A percentile compares a stretch with the other conserved stretches of the same genome.
These are phyloP conservation scores for Aspergillus proliferans DNA, from an alignment of 2,329 filamentous ascomycete species.

Conservation along the genomic window DNA sequence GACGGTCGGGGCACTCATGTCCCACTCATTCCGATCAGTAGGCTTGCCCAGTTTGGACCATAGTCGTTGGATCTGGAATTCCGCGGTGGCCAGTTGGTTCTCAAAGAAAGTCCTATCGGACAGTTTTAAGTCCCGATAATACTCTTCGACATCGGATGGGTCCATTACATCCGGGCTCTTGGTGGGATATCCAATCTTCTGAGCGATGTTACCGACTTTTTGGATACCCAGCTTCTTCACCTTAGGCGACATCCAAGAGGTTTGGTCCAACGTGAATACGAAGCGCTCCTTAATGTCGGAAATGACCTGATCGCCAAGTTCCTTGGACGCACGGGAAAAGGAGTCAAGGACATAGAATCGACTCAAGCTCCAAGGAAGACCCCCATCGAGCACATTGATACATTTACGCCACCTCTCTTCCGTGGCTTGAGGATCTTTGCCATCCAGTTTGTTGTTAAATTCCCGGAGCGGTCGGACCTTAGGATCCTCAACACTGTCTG, in stretches of 20 bases:
- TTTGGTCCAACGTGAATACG: slow-evolving; percentile 52
- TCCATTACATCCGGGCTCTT: slow-evolving; percentile 58
- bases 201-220: slow-evolving; percentile 61
- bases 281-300: slow-evolving; percentile 64
- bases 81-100: slow-evolving; percentile 50
- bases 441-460: slow-evolving; percentile 57
- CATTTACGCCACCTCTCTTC: slow-evolving; percentile 64
- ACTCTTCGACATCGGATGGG: slow-evolving; percentile 49
- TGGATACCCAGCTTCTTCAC: slow-evolving; percentile 55
- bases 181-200: slow-evolving; percentile 63
- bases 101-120: slow-evolving; percentile 50
- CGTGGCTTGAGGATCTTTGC: slow-evolving; percentile 56
- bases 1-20: slow-evolving; percentile 55
- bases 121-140: slow-evolving; percentile 52
- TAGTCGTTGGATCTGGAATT: slow-evolving; percentile 42
- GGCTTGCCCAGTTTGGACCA: slow-evolving; percentile 58
- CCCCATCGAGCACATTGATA: slow-evolving; percentile 51
- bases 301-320: slow-evolving; percentile 63
- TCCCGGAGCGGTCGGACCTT: slow-evolving; percentile 54
- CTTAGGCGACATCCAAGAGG: slow-evolving; percentile 60
- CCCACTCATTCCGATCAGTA: slow-evolving; percentile 56
- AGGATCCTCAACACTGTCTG: slow-evolving; percentile 51
- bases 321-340: slow-evolving; percentile 61
- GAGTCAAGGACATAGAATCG: slow-evolving; percentile 65
- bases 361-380: slow-evolving; percentile 62